Evolutionary conservation across 257 asterid species (phyloP), one percentile per base, ranked within the genome.

Genomic region (Primulina tabacum): DNA sequence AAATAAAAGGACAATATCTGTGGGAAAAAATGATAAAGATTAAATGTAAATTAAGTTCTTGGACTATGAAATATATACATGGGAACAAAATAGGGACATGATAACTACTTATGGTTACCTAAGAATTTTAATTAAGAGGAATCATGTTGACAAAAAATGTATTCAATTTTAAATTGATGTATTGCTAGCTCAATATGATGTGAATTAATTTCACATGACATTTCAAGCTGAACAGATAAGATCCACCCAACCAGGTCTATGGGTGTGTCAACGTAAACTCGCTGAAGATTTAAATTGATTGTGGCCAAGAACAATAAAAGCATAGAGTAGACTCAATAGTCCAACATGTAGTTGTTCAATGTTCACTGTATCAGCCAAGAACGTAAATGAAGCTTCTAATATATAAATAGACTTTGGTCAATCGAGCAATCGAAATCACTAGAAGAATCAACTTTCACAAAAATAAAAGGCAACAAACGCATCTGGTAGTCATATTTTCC

Each of bases 11-110:
- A 10, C 64, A 55, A 63, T 12, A 34, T 26, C 1, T 62, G 21
- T 8, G 5, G 66, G 63, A 61, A 43, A 38, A 24, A 47, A 64
- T 38, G 59, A 38, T 18, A 59, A 68, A 37, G 8, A 34, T 69
- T 12, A 11, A 21, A 52, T n/a, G 69, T 24, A 43, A 64, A 35
- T 58, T 2, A n/a, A 9, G 52, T 32, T 38, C 53, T 2, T 33
- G 55, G 57, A 52, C 55, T 20, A 50, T 5, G 14, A 2, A 11
- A 33, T 59, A 30, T 34, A 65, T 62, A 64, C 52, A 11, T 38
- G 60, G 57, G 64, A 33, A 12, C 62, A 10, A 40, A 34, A 32
- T n/a, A 69, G 71, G 56, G 35, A 32, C 28, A 64, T 3, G 12
- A 40, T 40, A 40, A n/a, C 4, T 10, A 40, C 17, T 40, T 40